Percentiles rank a stretch among this genome's conserved stretches.
Conservation (phyloP, 2,329 filamentous ascomycete genomes). For the Penicillium fuscoglaucum region DNA sequence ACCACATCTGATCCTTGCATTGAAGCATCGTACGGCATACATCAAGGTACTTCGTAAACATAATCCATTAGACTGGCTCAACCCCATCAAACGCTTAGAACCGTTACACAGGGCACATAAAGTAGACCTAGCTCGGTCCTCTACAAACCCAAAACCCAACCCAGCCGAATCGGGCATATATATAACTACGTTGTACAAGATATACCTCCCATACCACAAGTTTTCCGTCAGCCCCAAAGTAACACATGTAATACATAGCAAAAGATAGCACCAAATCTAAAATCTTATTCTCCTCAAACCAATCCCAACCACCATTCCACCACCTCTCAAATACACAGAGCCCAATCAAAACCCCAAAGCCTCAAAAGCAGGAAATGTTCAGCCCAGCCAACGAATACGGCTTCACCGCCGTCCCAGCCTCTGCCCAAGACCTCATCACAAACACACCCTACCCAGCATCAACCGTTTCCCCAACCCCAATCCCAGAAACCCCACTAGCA, state of each 20-base stretch:
- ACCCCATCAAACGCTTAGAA: not conserved
- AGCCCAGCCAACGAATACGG: conserved; percentile 33
- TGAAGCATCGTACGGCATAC: not conserved
- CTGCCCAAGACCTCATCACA: conserved; percentile 26
- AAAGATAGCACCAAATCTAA: not conserved
- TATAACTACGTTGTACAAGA: not conserved
- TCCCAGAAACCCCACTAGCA: conserved; percentile 37
- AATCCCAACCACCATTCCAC: not conserved
- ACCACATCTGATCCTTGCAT: conserved; percentile 1
- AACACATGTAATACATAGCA: not conserved
- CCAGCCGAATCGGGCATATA: not conserved
- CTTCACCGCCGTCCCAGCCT: conserved; percentile 40
- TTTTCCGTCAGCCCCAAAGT: not conserved
- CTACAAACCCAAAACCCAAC: not conserved
- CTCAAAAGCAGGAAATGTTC: conserved; percentile 1
- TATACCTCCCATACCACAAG: not conserved
- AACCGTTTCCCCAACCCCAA: conserved; percentile 27
- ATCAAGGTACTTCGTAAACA: not conserved
- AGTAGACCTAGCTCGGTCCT: not conserved
- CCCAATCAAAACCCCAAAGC: not conserved
- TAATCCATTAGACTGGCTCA: not conserved
- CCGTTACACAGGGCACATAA: not conserved
- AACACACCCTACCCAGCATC: conserved; percentile 9
- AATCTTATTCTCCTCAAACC: not conserved
- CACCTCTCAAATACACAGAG: not conserved